These are phyloP conservation scores for Gossypium schwendimanii DNA, from an alignment of 441 rosid genomes.

Conservation along the genomic window DNA sequence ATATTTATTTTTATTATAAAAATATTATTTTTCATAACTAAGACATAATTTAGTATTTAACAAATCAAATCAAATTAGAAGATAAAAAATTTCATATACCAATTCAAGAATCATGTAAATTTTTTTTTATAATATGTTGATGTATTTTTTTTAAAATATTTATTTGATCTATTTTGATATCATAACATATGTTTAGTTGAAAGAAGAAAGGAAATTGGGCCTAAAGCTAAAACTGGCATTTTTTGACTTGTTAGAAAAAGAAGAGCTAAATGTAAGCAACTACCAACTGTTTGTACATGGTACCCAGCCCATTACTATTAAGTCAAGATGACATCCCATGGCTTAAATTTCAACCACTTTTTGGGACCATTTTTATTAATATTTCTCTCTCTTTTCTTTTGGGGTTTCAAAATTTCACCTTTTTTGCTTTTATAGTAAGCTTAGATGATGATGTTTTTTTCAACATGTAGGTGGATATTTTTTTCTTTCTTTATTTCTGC, in stretches of 20 bases:
- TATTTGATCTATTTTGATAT: too few species aligned
- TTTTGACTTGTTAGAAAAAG: background rate
- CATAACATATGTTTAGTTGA: background rate
- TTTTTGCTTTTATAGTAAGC: background rate
- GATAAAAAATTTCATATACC: too few species aligned
- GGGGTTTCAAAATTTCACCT: background rate
- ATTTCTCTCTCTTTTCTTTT: background rate
- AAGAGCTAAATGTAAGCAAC: conserved; percentile 1
- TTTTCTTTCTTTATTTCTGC: background rate
- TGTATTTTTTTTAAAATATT: too few species aligned
- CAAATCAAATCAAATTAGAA: too few species aligned
- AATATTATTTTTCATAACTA: too few species aligned
- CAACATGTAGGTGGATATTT: background rate
- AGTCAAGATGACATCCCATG: conserved; percentile 22
- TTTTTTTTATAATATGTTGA: too few species aligned
- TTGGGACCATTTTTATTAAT: conserved; percentile 33
- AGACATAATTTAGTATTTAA: too few species aligned
- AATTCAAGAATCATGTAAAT: too few species aligned
- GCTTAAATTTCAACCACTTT: conserved; percentile 20
- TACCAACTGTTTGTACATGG: conserved; percentile 17
- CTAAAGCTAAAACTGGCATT: background rate
- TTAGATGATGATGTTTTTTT: conserved; percentile 4
- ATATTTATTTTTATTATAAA: too few species aligned
- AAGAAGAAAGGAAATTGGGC: background rate
- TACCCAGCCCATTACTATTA: conserved; percentile 40